Evolutionary conservation across 2,329 filamentous ascomycete genomes (phyloP), one percentile per base, ranked within the genome.

Genomic region (Trichoderma harzianum): DNA sequence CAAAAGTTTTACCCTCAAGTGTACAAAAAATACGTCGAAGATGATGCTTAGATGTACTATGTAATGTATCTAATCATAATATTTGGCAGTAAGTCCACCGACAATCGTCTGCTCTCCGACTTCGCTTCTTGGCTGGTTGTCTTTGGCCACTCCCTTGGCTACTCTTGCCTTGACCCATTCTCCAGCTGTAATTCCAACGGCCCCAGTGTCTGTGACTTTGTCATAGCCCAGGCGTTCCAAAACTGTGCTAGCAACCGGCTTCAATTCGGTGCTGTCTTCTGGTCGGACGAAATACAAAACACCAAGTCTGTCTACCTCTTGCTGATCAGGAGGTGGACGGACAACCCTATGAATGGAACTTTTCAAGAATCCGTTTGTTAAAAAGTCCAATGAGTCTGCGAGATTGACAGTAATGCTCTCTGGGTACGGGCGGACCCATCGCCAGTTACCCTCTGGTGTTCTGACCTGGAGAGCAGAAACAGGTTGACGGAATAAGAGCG

Each of bases 21-120:
- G 0, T 87, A 82, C 76, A 83, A 87, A 2, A 80, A 78, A 74
- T 87, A 87, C 74, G 76, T 84, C 39, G 80, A 81, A 68, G 84
- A 86, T 72, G 64, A 53, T 63, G 28, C n/a, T 39, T 70, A 70
- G 64, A 8, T 58, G 8, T 30, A 24, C 11, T 34, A 3, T 28
- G 18, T 51, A 18, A 51, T 10, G 11, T 34, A 51, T 53, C 36
- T 72, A 72, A 66, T 72, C 65, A 63, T 72, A 72, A 30, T 69
- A 72, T 18, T 72, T 69, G 26, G 57, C 43, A 11, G 55, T 69
- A 1, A 69, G 62, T 21, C 70, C 70, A 11, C 70, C 70, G 11
- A 72, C 47, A 55, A 72, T 69, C 3, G 36, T 26, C 39, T 72
- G 64, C 30, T 72, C 70, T 26, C 18, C 57, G 10, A 62, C 39